Conservation (phyloP, 176 grass and related monocot species). For the Metroxylon sagu region DNA sequence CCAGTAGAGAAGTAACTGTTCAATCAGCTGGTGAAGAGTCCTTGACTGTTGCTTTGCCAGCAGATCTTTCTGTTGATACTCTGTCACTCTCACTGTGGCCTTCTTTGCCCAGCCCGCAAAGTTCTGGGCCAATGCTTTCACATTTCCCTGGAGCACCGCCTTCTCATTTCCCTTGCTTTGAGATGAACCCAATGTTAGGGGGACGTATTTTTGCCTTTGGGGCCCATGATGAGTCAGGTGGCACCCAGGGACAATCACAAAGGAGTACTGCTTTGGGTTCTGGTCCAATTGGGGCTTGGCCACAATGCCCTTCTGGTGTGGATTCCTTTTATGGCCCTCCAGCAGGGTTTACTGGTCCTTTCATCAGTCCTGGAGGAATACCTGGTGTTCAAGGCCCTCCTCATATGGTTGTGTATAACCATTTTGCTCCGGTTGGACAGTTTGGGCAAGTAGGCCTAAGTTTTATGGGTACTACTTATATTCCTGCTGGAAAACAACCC, state of each 20-base stretch:
- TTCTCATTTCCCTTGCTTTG: slow-evolving; percentile 85
- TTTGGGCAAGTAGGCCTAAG: slow-evolving; percentile 91
- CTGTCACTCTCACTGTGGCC: slow-evolving; percentile 66
- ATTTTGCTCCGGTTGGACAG: slow-evolving; percentile 82
- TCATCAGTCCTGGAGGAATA: slow-evolving; percentile 80
- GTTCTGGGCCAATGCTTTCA: slow-evolving; percentile 65
- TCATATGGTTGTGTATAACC: slow-evolving; percentile 96
- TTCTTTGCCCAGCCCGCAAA: slow-evolving; percentile 65
- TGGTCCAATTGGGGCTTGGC: slow-evolving; percentile 58
- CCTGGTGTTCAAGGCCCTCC: slow-evolving; percentile 80
- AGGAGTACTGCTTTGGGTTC: slow-evolving; percentile 49
- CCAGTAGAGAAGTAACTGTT: slow-evolving; percentile 13
- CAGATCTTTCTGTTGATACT: slow-evolving; percentile 92
- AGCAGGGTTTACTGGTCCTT: slow-evolving; percentile 68
- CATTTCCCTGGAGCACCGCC: slow-evolving; percentile 61
- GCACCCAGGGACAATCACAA: slow-evolving; percentile 60
- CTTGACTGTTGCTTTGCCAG: slow-evolving; percentile 75
- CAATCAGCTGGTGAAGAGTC: slow-evolving; percentile 64
- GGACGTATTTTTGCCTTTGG: slow-evolving; percentile 78
- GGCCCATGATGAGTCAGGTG: slow-evolving; percentile 58
- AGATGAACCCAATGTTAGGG: slow-evolving; percentile 65
- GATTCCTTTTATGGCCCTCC: slow-evolving; percentile 83
- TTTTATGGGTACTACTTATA: slow-evolving; percentile 87
- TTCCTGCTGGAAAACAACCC: slow-evolving; percentile 78
- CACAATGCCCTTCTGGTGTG: slow-evolving; percentile 58